These are phyloP conservation scores for Nakataea oryzae DNA, from an alignment of 2,329 filamentous ascomycete species.

Conservation along the genomic window DNA sequence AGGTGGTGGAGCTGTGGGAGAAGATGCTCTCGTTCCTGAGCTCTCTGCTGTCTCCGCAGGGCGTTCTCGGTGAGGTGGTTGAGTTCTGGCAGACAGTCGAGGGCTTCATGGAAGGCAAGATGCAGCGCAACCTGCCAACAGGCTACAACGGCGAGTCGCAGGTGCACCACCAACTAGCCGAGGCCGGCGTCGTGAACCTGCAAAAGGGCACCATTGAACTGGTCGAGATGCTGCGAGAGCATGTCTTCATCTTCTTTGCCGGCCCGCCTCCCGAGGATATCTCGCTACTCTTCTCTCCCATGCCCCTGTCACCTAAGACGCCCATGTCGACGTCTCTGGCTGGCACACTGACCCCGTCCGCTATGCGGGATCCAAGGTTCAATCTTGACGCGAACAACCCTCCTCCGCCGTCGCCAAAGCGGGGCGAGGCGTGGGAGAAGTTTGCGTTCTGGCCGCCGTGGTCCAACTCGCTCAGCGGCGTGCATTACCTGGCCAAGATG, in stretches of 20 bases:
- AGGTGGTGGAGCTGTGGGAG: conserved; percentile 88
- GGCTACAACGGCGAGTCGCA: conserved; percentile 76
- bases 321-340: conserved; percentile 42
- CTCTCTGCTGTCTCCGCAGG: conserved; percentile 64
- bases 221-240: conserved; percentile 72
- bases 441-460: conserved; percentile 94
- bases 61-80: conserved; percentile 77
- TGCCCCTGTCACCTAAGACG: conserved; percentile 58
- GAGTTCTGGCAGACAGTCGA: conserved; percentile 92
- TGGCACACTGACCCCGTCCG: conserved; percentile 38
- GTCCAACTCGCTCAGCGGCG: conserved; percentile 85
- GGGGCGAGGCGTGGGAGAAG: conserved; percentile 83
- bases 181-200: conserved; percentile 59
- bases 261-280: conserved; percentile 87
- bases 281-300: conserved; percentile 73
- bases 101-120: conserved; percentile 78
- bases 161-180: conserved; percentile 69
- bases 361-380: conserved; percentile 61
- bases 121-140: conserved; percentile 67
- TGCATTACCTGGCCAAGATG: conserved; percentile 78
- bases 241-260: conserved; percentile 71
- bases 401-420: conserved; percentile 65
- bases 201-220: conserved; percentile 71
- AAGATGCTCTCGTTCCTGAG: conserved; percentile 67
- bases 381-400: conserved; percentile 69